Base-by-base conservation (phyloP, 129 eudicot genomes). In the Flaveria brownii region DNA sequence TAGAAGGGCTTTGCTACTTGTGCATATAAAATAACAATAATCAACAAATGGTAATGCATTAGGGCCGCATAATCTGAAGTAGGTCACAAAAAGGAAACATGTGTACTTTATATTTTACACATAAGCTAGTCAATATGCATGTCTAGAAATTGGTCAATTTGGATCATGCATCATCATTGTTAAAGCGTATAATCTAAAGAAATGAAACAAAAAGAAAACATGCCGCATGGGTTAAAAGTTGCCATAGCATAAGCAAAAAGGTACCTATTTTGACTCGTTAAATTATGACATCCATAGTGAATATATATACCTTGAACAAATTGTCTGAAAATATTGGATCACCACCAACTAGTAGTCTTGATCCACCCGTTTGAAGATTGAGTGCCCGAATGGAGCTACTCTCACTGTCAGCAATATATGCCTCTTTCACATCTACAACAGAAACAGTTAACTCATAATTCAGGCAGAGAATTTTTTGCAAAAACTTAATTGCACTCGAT, bases 341-440 rank as follows among this genome's bases (percentile, higher is more conserved):
- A 73, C 97, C 99, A 50, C 99, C 97, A 72, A 83, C 97, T 60
- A 94, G 86, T 78, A 89, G 80, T 87, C 89, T 89, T 78, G 99
- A 87, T 62, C 99, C 99, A 61, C 96, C 96, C 0, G 94, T 84
- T 86, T 77, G 79, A 71, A 94, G 96, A 85, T 89, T 84, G 42
- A 94, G 92, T 74, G 93, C 93, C 78, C 99, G 87, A 70, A 94
- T 89, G 36, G 99, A 94, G 92, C 99, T 94, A 86, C 99, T 94
- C 83, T 94, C 99, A 72, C 99, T 91, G 76, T 94, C 99, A 69
- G 99, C 99, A 84, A 94, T 86, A 76, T 81, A 94, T 26, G 91
- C 92, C 82, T 87, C 96, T 84, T 86, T 91, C 68, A 85, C 52
- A 89, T 89, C 99, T 94, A 74, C 63, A 76, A 79, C 47, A 50